A percentile compares a stretch with the other conserved stretches of the same genome.
phyloP scores from a whole-genome alignment of 495 filamentous ascomycete genomes.

The Talaromyces wortmannii region DNA sequence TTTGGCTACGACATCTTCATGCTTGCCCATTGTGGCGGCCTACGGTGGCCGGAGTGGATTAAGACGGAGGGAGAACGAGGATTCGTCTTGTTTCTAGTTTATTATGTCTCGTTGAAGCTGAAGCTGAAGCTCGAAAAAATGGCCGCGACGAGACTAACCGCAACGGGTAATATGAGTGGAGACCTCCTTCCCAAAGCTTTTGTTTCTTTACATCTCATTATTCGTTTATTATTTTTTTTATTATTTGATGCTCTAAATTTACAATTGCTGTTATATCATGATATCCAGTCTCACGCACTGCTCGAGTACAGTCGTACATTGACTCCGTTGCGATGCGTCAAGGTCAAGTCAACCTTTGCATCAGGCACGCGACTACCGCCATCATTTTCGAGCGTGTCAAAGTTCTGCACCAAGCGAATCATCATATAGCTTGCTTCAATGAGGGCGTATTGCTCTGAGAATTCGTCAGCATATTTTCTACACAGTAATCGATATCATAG shows the following conservation, averaged over 20 bases:
- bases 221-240: neutral
- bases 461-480: neutral
- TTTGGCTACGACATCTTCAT: slow-evolving; percentile 2
- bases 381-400: slow-evolving; percentile 30
- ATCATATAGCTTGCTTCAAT: slow-evolving; percentile 52
- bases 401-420: slow-evolving; percentile 34
- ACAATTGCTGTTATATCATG: neutral
- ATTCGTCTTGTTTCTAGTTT: no score
- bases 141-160: neutral
- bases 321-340: slow-evolving; percentile 8
- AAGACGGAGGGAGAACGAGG: no score
- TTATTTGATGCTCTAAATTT: neutral
- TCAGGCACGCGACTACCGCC: slow-evolving; percentile 10
- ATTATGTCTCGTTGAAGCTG: no score
- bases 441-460: slow-evolving; percentile 47
- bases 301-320: neutral
- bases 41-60: no score
- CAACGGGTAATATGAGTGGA: neutral
- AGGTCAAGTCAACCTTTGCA: slow-evolving; percentile 14
- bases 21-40: neutral
- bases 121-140: neutral
- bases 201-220: no score
- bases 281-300: neutral
- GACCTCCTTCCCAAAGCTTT: neutral
- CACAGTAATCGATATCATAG: neutral